Evolutionary conservation across 345 rosid genomes (phyloP), one percentile per base, ranked within the genome.

Genomic region (Acer saccharum): DNA sequence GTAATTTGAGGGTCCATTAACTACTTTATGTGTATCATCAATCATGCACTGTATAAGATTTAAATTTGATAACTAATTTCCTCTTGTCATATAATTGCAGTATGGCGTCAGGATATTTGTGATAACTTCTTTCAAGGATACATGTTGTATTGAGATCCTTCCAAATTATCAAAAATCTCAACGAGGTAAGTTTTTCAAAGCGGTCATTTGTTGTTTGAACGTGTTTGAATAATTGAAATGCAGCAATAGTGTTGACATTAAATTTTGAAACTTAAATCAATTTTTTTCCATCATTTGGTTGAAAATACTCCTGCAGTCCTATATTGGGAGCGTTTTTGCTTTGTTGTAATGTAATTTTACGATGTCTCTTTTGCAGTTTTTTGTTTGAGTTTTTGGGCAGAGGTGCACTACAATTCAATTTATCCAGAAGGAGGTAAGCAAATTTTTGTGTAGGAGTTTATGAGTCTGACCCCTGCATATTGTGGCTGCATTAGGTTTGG

Each of bases 371-470:
- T 4, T 79, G 82, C 93, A 92, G 99, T 92, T 76, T 88, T 96
- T 76, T 94, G 82, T 88, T 82, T 90, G 85, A 96, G 97, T 84
- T 96, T 96, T 78, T 96, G 98, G 99, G 98, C 97, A 3, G 98
- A 92, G 81, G 99, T 96, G 82, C 98, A 96, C 83, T 94, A 96
- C 88, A 96, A 96, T 78, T 94, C 99, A 10, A 90, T 96, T 8
- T 92, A 94, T 83, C 95, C 97, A 3, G 92, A 84, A 86, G 98
- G 87, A 92, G 99, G 99, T 91, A 84, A 76, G 29, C 71, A 20
- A 9, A 9, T 60, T 63, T 71, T 32, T 46, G 29, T 62, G 10
- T n/a, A 29, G 25, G 27, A 39, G 1, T 54, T 71, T 20, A 39
- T 18, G 29, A 57, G 43, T 20, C 35, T 41, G 48, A 23, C 16